Percentiles rank a stretch among this genome's conserved stretches.
Evolutionary conservation across 192 early-diverging fungal genomes (phyloP).

Genomic region (Rhizophagus clarus): DNA sequence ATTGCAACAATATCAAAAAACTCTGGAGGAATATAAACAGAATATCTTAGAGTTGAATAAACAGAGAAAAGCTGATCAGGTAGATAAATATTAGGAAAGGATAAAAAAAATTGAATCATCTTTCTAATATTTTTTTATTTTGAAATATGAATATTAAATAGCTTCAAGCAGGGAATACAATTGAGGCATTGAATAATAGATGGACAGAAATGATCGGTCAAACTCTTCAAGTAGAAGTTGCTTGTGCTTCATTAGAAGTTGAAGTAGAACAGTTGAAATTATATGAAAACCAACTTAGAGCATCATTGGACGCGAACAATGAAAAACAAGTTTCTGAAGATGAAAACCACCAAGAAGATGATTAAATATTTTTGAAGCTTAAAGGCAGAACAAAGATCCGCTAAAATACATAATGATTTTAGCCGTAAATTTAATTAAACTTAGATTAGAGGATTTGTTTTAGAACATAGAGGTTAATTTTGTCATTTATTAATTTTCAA

Average conservation of each 20-base stretch:
- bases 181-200: slow-evolving; percentile 50
- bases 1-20: slow-evolving; percentile 42
- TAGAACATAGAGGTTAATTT: no score
- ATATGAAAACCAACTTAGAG: slow-evolving; percentile 1
- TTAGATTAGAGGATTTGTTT: no score
- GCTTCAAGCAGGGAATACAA: slow-evolving; percentile 44
- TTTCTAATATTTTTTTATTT: slow-evolving; percentile 5
- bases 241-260: slow-evolving; percentile 10
- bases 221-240: slow-evolving; percentile 39
- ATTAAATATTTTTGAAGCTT: background rate
- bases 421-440: no score
- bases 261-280: slow-evolving; percentile 8
- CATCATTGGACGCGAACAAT: background rate
- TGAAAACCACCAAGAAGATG: background rate
- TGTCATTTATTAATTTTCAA: no score
- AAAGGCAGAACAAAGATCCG: no score
- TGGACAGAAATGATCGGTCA: slow-evolving; percentile 55
- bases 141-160: background rate
- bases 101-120: background rate
- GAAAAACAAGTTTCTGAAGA: background rate
- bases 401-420: no score
- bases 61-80: slow-evolving; percentile 56
- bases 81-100: slow-evolving; percentile 18
- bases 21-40: slow-evolving; percentile 44
- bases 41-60: slow-evolving; percentile 53